Evolutionary conservation across 192 early-diverging fungal species (phyloP), one percentile per base, ranked within the genome.

Genomic region (Podila epicladia): DNA sequence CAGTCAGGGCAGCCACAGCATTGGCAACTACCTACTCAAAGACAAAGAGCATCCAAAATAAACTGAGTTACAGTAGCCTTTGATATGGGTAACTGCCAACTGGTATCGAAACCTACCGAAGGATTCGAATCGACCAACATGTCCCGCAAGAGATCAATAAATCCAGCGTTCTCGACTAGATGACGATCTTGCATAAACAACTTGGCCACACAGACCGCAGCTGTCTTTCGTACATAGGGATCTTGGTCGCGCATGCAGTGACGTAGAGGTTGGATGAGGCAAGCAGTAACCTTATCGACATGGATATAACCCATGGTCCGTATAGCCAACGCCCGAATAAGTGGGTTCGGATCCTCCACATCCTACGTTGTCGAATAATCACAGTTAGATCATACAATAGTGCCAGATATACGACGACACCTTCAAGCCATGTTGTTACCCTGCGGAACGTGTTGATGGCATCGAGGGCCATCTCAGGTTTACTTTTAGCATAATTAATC

Each of bases 221-320:
- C 93, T 0, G 98, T 99, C 83, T 99, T 99, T 67, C 93, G 88
- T 38, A 99, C 98, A 82, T 98, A 99, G 9, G 97, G 98, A 84
- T 98, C 97, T 64, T 89, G 84, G 82, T 99, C 98, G 37, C 86
- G 82, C 67, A 97, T 85, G 65, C 90, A 92, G 49, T 90, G 91
- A 37, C 93, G 89, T 67, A 99, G 86, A 15, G 97, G 96, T 69
- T 95, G 94, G 71, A 92, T 86, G 71, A 99, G 86, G 35, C 91
- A 90, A 58, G 95, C 91, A 31, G 97, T 86, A 57, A 98, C 94
- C 63, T 94, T 94, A 33, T 99, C 96, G 1, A 97, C 95, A 64
- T 95, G 92, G 70, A 99, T 93, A 75, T 97, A 98, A 4, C 97
- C 94, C 96, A 99, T 98, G 13, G 97, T 99, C 53, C 98, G 89